These are phyloP conservation scores for Penicillium ochrochloron DNA, from an alignment of 495 filamentous ascomycete genomes.

Conservation along the genomic window DNA sequence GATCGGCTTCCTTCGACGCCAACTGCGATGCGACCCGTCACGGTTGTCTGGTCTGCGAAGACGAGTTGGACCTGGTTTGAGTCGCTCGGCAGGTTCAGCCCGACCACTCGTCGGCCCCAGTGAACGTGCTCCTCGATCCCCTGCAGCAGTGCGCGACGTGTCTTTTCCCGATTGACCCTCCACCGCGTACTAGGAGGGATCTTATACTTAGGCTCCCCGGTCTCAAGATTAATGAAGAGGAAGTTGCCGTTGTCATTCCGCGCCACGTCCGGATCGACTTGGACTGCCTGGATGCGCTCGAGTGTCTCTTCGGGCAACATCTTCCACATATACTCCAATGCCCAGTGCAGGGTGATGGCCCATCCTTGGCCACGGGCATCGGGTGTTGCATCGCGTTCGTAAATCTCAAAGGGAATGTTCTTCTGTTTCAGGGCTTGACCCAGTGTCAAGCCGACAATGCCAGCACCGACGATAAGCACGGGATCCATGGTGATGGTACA, in stretches of 20 bases:
- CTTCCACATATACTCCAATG: constrained; percentile 51
- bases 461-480: constrained; percentile 61
- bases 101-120: constrained; percentile 28
- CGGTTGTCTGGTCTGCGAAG: constrained; percentile 25
- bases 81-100: constrained; percentile 10
- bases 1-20: constrained; percentile 57
- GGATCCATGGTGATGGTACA: constrained; percentile 26
- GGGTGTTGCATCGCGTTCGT: constrained; percentile 54
- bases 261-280: constrained; percentile 50
- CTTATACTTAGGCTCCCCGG: constrained; percentile 32
- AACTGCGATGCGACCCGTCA: constrained; percentile 37
- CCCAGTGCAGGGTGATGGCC: constrained; percentile 65
- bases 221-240: constrained; percentile 36
- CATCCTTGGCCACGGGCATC: constrained; percentile 54
- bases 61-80: constrained; percentile 17
- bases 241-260: constrained; percentile 36
- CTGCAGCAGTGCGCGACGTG: constrained; percentile 24
- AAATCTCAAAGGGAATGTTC: constrained; percentile 54
- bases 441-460: constrained; percentile 59
- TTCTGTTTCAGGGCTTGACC: constrained; percentile 56
- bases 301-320: constrained; percentile 54
- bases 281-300: constrained; percentile 47
- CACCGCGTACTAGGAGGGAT: constrained; percentile 35
- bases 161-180: constrained; percentile 36
- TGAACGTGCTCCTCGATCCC: constrained; percentile 36